phyloP scores from a whole-genome alignment of 805 yeast genomes.

The Candida caryicola region DNA sequence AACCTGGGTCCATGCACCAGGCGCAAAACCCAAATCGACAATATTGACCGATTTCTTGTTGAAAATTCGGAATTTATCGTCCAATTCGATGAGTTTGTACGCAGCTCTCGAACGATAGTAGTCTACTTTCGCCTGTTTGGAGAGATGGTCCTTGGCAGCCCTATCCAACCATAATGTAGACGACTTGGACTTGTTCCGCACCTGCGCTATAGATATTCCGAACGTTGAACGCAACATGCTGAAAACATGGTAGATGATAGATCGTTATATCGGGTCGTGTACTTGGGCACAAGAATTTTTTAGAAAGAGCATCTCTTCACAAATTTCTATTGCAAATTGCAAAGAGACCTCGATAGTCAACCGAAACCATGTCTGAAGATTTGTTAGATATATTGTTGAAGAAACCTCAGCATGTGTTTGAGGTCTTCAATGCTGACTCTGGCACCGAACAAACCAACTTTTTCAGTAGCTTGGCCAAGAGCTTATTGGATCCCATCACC shows the following conservation, averaged over 20 bases:
- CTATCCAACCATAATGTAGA: constrained; percentile 75
- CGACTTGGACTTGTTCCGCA: constrained; percentile 38
- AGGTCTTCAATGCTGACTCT: constrained; percentile 13
- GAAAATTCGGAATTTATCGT: constrained; percentile 61
- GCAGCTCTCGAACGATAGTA: constrained; percentile 86
- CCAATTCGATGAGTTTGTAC: constrained; percentile 75
- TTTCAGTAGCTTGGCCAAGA: constrained; percentile 42
- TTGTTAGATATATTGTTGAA: constrained; percentile 19
- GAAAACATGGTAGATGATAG: not conserved
- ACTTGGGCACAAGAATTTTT: constrained; percentile 1
- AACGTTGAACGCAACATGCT: not conserved
- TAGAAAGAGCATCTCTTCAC: constrained; percentile 9
- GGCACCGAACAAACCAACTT: constrained; percentile 9
- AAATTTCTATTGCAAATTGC: constrained; percentile 1
- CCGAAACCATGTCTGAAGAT: constrained; percentile 18
- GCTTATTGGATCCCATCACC: constrained; percentile 58
- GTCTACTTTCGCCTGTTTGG: constrained; percentile 61
- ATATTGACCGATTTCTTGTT: constrained; percentile 51
- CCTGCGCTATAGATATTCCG: not conserved
- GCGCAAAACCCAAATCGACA: constrained; percentile 63
- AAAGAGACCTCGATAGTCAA: not conserved
- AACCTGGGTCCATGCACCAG: constrained; percentile 32
- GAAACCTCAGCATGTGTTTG: constrained; percentile 25
- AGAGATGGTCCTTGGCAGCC: constrained; percentile 60
- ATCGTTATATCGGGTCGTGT: not conserved